A percentile compares a stretch with the other conserved stretches of the same genome.
Evolutionary conservation across 225 moss, liverwort and hornwort genomes (phyloP).

Genomic region (Pleurozium schreberi): DNA sequence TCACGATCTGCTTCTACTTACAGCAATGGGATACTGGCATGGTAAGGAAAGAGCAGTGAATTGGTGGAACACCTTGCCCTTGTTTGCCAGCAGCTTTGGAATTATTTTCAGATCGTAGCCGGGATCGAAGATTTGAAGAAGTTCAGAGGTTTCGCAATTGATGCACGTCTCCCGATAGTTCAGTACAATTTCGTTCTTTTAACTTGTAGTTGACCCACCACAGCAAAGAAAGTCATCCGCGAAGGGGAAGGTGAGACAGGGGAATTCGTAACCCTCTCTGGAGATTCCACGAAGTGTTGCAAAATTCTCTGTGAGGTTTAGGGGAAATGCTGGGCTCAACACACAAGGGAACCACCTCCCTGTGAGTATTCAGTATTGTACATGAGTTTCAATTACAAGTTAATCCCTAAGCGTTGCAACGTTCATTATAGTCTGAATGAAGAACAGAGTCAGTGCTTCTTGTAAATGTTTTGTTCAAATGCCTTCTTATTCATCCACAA

Average conservation of each 20-base stretch:
- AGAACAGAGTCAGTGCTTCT: neutral
- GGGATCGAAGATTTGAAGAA: neutral
- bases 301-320: neutral
- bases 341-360: neutral
- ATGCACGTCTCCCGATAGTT: neutral
- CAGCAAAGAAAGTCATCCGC: neutral
- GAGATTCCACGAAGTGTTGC: neutral
- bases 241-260: neutral
- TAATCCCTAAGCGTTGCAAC: neutral
- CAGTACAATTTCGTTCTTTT: neutral
- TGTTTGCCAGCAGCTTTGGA: neutral
- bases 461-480: neutral
- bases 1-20: too few relatives aligned
- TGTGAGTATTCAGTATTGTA: neutral
- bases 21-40: neutral
- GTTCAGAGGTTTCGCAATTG: neutral
- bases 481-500: neutral
- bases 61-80: neutral
- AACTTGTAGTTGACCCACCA: neutral
- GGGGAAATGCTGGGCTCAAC: neutral
- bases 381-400: neutral
- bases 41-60: neutral
- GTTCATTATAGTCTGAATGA: neutral
- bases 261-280: neutral
- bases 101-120: neutral